These are phyloP conservation scores for Cyberlindnera japonica DNA, from an alignment of 805 yeast genomes.

Conservation along the genomic window DNA sequence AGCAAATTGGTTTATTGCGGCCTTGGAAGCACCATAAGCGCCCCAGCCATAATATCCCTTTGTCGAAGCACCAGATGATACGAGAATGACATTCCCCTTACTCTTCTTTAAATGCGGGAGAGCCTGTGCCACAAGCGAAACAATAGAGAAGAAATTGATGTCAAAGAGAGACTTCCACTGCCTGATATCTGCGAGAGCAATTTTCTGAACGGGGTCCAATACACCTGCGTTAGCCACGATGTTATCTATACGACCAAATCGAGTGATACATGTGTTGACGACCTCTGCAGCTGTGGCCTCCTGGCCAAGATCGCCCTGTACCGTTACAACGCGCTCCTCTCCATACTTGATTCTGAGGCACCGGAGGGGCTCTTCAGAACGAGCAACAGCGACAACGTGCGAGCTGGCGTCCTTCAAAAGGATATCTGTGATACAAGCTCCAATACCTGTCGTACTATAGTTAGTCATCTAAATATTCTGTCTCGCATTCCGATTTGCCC, in stretches of 20 bases:
- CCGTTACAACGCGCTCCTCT: constrained; percentile 42
- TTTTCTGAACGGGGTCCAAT: constrained; percentile 66
- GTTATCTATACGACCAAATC: constrained; percentile 58
- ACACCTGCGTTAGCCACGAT: constrained; percentile 80
- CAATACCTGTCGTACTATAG: constrained; percentile 56
- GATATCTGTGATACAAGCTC: constrained; percentile 64
- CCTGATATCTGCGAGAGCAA: constrained; percentile 48
- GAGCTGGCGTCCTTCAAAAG: constrained; percentile 36
- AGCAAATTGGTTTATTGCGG: constrained; percentile 81
- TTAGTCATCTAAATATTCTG: too few relatives aligned
- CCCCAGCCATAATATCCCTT: constrained; percentile 72
- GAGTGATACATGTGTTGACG: constrained; percentile 41
- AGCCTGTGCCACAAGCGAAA: constrained; percentile 50
- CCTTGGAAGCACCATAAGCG: constrained; percentile 89
- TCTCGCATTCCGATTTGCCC: too few relatives aligned
- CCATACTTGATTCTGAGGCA: constrained; percentile 44
- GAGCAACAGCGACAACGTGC: constrained; percentile 66
- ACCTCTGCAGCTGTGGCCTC: constrained; percentile 34
- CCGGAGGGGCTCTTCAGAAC: constrained; percentile 49
- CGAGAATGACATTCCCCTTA: constrained; percentile 68
- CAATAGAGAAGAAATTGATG: constrained; percentile 73
- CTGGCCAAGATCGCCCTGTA: constrained; percentile 61
- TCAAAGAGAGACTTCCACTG: constrained; percentile 67
- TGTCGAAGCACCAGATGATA: constrained; percentile 85
- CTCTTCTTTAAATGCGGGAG: constrained; percentile 55